phyloP scores from a whole-genome alignment of 2,329 filamentous ascomycete species.

The Alternaria consortialis region DNA sequence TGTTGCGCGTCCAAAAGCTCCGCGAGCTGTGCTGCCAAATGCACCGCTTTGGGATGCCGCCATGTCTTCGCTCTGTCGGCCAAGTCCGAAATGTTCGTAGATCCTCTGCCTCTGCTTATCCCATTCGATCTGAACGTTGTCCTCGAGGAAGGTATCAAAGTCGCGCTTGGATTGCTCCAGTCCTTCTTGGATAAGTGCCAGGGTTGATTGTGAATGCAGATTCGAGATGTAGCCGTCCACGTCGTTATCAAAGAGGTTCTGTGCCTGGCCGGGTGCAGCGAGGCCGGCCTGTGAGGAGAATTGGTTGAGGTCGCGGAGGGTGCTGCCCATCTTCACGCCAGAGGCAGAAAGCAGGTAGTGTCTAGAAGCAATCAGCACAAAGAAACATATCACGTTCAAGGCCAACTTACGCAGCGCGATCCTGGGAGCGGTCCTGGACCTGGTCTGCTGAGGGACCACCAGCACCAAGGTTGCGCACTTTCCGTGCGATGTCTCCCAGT shows the following conservation, averaged over 20 bases:
- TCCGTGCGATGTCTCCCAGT: constrained; percentile 81
- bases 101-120: constrained; percentile 91
- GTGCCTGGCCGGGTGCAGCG: constrained; percentile 56
- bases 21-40: constrained; percentile 47
- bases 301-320: constrained; percentile 84
- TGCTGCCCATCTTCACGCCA: constrained; percentile 85
- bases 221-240: constrained; percentile 80
- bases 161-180: constrained; percentile 87
- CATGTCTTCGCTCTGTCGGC: constrained; percentile 55
- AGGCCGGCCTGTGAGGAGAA: constrained; percentile 75
- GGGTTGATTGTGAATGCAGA: constrained; percentile 87
- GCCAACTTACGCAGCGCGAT: constrained; percentile 61
- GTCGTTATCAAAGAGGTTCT: constrained; percentile 61
- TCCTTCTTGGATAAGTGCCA: constrained; percentile 92
- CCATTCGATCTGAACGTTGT: constrained; percentile 95
- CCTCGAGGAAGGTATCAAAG: constrained; percentile 92
- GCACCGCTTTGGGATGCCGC: constrained; percentile 49
- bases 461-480: constrained; percentile 79
- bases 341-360: constrained; percentile 95
- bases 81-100: constrained; percentile 94
- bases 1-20: constrained; percentile 64
- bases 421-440: constrained; percentile 52
- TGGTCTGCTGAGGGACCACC: constrained; percentile 69
- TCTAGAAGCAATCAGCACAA: constrained; percentile 56
- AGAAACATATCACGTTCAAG: not conserved